Conservation (phyloP, 208 protist species). For the Acanthamoeba triangularis region DNA sequence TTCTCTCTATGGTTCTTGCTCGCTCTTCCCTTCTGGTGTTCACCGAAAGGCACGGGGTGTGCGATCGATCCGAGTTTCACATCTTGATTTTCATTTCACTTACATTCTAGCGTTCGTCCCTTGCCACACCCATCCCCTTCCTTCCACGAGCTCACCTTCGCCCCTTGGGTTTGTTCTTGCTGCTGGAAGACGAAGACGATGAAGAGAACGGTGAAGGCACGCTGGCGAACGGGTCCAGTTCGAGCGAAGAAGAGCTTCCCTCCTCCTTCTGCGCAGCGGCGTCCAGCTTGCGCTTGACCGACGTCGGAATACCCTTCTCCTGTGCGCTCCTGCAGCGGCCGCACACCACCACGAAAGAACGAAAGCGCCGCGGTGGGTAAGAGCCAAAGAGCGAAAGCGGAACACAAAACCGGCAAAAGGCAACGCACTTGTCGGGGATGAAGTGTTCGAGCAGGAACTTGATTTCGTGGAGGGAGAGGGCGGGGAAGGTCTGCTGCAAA, state of each 20-base stretch:
- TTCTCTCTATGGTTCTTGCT: background rate
- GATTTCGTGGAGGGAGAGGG: background rate
- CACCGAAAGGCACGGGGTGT: background rate
- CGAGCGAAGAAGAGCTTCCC: background rate
- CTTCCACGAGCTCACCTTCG: background rate
- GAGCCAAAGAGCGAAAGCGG: background rate
- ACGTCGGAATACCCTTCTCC: conserved; percentile 43
- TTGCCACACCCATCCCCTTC: too few relatives aligned
- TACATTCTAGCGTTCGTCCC: background rate
- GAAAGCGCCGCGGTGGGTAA: background rate
- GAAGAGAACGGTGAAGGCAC: conserved; percentile 17
- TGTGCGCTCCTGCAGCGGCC: background rate
- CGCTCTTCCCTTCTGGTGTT: too few relatives aligned
- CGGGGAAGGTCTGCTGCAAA: background rate
- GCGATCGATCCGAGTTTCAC: background rate
- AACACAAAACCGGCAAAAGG: background rate
- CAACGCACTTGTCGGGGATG: background rate
- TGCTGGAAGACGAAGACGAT: background rate
- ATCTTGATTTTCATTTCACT: background rate
- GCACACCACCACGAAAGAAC: background rate
- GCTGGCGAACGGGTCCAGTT: conserved; percentile 5
- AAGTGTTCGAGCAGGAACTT: conserved; percentile 7
- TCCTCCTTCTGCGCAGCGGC: conserved; percentile 31
- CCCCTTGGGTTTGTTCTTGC: conserved; percentile 15
- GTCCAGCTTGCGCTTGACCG: conserved; percentile 44